Evolutionary conservation across 768 basidiomycete species (phyloP), one percentile per base, ranked within the genome.

Genomic region (Pleurotus citrinopileatus): DNA sequence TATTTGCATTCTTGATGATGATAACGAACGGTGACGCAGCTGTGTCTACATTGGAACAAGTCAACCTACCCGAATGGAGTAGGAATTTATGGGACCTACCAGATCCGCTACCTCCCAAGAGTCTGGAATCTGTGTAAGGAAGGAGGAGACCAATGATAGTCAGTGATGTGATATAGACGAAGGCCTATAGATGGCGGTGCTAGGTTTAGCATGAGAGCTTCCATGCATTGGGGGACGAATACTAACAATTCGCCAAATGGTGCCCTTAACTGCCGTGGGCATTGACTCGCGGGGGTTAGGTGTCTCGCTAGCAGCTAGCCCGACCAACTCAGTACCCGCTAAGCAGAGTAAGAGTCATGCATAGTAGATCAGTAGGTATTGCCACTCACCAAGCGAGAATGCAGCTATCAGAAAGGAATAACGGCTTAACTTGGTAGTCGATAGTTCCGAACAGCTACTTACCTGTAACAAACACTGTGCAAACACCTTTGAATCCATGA

Each of bases 281-380:
- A 76, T 74, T 13, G 72, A 72, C 22, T 65, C 59, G 47, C 75
- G 71, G 19, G 76, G 74, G 58, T 78, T 72, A 20, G 74, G 75
- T 1, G 76, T 78, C 62, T 78, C 76, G 57, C 68, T 70, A 19
- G 73, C 76, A 28, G 75, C 76, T 42, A 76, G 68, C 53, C 76
- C 75, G 25, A 78, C 70, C 51, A 78, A 67, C 55, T 78, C 76
- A 17, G 76, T 78, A 43, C 76, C 76, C 59, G 76, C 73, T 73
- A 34, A 54, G 29, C 28, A 26, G 19, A 34, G 54, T 19, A 48
- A 25, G 42, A n/a, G 15, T 2, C n/a, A 2, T 23, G 1, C 32
- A 20, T 3, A 7, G 8, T 9, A 2, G 1, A 12, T 3, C 45
- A 44, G 50, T 23, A 26, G 9, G 25, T 13, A 20, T 34, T 34